Evolutionary conservation across 2,329 filamentous ascomycete species (phyloP).

Genomic region (Talaromyces sp.): DNA sequence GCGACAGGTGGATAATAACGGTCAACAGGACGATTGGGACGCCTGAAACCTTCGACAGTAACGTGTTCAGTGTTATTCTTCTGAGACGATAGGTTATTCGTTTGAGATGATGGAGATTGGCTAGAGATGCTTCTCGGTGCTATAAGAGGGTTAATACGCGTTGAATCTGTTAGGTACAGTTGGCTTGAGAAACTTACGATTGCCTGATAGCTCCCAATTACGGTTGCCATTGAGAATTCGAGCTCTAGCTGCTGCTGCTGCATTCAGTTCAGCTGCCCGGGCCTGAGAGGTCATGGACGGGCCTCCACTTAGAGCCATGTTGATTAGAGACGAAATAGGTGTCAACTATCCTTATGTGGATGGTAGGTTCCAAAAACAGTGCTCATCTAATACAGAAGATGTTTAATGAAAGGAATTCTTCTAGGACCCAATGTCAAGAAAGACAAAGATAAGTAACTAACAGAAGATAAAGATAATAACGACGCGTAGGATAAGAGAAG

Average conservation of each 20-base stretch:
- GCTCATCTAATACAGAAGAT: not conserved
- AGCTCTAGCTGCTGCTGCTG: constrained; percentile 16
- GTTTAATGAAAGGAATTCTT: not conserved
- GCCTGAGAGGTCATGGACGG: constrained; percentile 21
- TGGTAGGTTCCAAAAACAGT: not conserved
- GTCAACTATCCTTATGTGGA: not conserved
- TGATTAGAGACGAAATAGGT: not conserved
- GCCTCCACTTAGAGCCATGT: constrained; percentile 13
- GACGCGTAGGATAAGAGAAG: not conserved
- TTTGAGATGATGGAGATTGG: not conserved
- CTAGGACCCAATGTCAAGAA: not conserved
- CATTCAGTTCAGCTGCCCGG: constrained; percentile 20
- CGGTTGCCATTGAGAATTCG: constrained; percentile 5
- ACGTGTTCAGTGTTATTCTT: not conserved
- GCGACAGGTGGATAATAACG: constrained; percentile 12
- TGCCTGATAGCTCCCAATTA: constrained; percentile 21
- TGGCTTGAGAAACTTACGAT: constrained; percentile 25
- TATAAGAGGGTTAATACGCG: constrained; percentile 22
- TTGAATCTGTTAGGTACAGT: constrained; percentile 24
- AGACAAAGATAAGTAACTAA: not conserved
- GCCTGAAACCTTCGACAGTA: not conserved
- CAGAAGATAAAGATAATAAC: not conserved
- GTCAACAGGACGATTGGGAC: constrained; percentile 16
- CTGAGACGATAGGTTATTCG: not conserved
- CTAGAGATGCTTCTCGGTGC: constrained; percentile 16